Evolutionary conservation across 164 flowering plant species (phyloP), one percentile per base, ranked within the genome.

Genomic region (Aristolochia californica): DNA sequence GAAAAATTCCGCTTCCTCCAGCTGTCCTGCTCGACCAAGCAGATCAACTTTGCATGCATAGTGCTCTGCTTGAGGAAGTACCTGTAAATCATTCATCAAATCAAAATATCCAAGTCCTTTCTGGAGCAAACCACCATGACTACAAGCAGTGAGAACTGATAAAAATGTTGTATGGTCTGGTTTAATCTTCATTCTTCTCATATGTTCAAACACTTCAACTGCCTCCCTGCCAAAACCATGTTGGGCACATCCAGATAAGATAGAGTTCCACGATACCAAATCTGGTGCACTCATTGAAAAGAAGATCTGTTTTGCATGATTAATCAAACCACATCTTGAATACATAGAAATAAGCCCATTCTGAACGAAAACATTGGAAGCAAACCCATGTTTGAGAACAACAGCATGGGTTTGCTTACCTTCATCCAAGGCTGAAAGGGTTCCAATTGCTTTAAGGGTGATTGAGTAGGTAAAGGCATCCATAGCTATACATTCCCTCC

Each of bases 281-380:
- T 81, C 84, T 26, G 60, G 79, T 51, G 70, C 53, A 0, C 61
- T 50, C 69, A 78, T 76, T 20, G 55, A 66, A n/a, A 43, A 65
- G 62, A 80, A 78, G 17, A 76, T 74, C 55, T 20, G 44, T 59
- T 60, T 70, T 21, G 88, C 68, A 34, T 75, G 72, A 50, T 24
- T 53, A 49, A 75, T 68, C n/a, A 55, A 49, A n/a, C 85, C 88
- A 68, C 86, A 79, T 70, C 66, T 73, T 50, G 84, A 65, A 66
- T 81, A 81, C 84, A 83, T 75, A 7, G 79, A 73, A 47, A 83
- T 70, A 55, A 81, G 80, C 28, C 78, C 76, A 62, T 83, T 83
- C 43, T 77, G 82, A 45, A 77, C 75, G 53, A 5, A 38, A 1
- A 69, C 5, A 57, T 74, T 57, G 15, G 66, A 66, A 56, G 55